phyloP scores from a whole-genome alignment of 768 basidiomycete species.

The Tulasnella sp. region DNA sequence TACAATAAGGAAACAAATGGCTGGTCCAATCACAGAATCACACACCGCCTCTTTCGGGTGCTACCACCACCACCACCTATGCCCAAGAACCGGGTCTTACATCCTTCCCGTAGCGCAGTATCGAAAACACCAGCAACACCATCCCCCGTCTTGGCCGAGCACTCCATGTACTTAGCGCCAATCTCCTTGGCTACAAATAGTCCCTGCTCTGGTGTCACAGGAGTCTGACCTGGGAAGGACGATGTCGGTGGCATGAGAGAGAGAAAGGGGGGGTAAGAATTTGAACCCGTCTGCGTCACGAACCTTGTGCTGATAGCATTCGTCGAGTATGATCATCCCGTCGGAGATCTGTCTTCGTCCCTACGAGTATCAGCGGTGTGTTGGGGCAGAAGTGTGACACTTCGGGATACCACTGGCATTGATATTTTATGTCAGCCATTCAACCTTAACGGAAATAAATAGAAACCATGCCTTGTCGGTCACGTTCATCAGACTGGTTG shows the following conservation, averaged over 20 bases:
- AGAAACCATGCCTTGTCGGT: constrained; percentile 59
- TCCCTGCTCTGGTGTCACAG: constrained; percentile 77
- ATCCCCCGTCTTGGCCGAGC: constrained; percentile 81
- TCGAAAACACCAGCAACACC: constrained; percentile 90
- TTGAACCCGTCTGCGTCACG: too few relatives aligned
- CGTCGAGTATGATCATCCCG: constrained; percentile 74
- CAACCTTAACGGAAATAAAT: neutral
- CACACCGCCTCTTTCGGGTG: constrained; percentile 60
- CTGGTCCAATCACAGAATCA: constrained; percentile 38
- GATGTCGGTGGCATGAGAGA: too few relatives aligned
- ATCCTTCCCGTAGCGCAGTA: constrained; percentile 62
- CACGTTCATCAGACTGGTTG: constrained; percentile 80
- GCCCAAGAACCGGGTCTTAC: constrained; percentile 31
- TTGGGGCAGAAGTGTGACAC: constrained; percentile 86
- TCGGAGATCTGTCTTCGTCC: constrained; percentile 87
- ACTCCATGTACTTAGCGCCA: constrained; percentile 87
- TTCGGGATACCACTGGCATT: constrained; percentile 76
- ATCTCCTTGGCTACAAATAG: constrained; percentile 81
- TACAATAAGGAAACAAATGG: constrained; percentile 9
- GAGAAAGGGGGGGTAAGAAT: too few relatives aligned
- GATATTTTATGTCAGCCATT: neutral
- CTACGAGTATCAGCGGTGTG: constrained; percentile 84
- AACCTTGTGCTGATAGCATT: constrained; percentile 77
- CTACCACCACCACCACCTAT: constrained; percentile 71
- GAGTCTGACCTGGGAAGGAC: constrained; percentile 42